Evolutionary conservation across 306 rosid genomes (phyloP).

Genomic region (Cicer cuneatum): DNA sequence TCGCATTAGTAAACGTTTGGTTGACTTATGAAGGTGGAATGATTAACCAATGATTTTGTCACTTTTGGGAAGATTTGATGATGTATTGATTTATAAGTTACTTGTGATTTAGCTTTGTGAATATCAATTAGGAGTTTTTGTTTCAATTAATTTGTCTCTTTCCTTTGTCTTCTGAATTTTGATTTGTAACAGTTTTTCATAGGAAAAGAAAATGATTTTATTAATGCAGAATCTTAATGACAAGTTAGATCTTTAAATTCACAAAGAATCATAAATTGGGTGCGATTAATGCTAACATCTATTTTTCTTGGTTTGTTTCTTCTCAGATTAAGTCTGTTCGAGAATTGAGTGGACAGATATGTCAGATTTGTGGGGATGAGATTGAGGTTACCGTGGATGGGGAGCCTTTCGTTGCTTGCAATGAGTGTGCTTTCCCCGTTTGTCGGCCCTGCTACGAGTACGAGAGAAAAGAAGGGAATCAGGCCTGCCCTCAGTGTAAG

Average conservation of each 20-base stretch:
- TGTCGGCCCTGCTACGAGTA: constrained; percentile 90
- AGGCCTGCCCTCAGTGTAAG: constrained; percentile 94
- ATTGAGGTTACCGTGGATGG: constrained; percentile 79
- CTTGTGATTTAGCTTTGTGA: constrained; percentile 23
- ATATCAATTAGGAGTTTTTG: constrained; percentile 1
- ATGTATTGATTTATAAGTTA: constrained; percentile 26
- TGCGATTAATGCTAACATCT: constrained; percentile 22
- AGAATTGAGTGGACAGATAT: constrained; percentile 83
- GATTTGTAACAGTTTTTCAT: constrained; percentile 12
- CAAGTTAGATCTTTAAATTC: constrained; percentile 21
- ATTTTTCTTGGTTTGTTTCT: constrained; percentile 24
- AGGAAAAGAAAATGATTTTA: neutral
- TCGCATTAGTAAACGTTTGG: neutral
- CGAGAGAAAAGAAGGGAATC: constrained; percentile 85
- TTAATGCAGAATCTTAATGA: neutral
- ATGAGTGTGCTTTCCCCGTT: constrained; percentile 93
- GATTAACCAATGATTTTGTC: constrained; percentile 32
- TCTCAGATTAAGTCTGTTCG: constrained; percentile 74
- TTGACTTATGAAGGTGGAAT: constrained; percentile 28
- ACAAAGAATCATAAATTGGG: constrained; percentile 15
- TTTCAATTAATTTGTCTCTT: constrained; percentile 37
- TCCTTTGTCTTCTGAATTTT: neutral
- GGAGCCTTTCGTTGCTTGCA: constrained; percentile 94
- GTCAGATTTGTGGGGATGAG: constrained; percentile 88
- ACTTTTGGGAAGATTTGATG: constrained; percentile 40